A percentile compares a stretch with the other conserved stretches of the same genome.
Conservation (phyloP, 2,329 filamentous ascomycete genomes). For the Leptographium flavum region DNA sequence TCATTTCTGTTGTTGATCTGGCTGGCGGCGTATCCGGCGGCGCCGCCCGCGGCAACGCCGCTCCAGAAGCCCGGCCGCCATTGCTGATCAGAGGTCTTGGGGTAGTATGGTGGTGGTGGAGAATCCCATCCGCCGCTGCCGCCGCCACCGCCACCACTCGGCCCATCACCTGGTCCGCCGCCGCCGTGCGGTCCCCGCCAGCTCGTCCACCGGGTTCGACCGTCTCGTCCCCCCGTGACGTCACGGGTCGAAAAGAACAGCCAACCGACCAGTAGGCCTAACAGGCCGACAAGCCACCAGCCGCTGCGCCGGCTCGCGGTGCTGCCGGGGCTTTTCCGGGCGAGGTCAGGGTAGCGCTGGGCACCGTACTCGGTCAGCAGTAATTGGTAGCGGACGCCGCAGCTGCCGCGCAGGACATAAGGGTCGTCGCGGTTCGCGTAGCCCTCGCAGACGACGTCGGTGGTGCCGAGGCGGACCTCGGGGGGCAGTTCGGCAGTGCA, state of each 20-base stretch:
- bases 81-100: constrained; percentile 20
- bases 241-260: constrained; percentile 44
- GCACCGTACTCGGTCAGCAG: constrained; percentile 66
- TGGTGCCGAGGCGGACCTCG: constrained; percentile 59
- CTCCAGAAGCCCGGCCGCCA: constrained; percentile 68
- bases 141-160: constrained; percentile 21
- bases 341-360: constrained; percentile 47
- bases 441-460: constrained; percentile 87
- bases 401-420: constrained; percentile 82
- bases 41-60: constrained; percentile 52
- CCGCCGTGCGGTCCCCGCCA: constrained; percentile 23
- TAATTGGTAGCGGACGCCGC: constrained; percentile 79
- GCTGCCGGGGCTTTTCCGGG: constrained; percentile 3
- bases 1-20: constrained; percentile 21
- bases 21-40: constrained; percentile 52
- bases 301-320: constrained; percentile 16
- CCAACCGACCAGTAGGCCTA: constrained; percentile 43
- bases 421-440: constrained; percentile 64
- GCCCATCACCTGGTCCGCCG: constrained; percentile 19
- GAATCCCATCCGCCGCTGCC: constrained; percentile 21
- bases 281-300: constrained; percentile 23
- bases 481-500: constrained; percentile 52
- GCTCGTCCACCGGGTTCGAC: constrained; percentile 18
- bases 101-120: constrained; percentile 40
- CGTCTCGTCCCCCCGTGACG: constrained; percentile 7